Evolutionary conservation across 2,329 filamentous ascomycete genomes (phyloP).

Genomic region (Tolypocladium sp.): DNA sequence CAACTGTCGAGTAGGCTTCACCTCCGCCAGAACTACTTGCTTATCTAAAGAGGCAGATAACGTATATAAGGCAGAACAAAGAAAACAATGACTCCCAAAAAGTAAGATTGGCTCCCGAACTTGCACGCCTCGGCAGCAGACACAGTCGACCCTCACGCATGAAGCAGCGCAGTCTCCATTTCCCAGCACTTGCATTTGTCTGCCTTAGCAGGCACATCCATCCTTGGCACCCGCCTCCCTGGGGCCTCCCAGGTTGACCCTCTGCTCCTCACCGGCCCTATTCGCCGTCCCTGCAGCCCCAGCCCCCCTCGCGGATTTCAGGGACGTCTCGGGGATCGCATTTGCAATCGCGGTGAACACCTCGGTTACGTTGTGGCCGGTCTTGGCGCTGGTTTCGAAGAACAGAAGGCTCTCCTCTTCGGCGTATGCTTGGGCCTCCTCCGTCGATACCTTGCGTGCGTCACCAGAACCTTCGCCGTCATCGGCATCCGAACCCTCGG

Average conservation of each 20-base stretch:
- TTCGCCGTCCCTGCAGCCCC: constrained; percentile 53
- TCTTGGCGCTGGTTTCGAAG: constrained; percentile 98
- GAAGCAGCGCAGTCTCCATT: constrained; percentile 1
- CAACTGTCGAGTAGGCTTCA: neutral
- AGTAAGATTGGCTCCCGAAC: constrained; percentile 9
- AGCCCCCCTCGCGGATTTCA: constrained; percentile 78
- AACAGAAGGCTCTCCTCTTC: constrained; percentile 92
- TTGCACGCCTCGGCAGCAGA: constrained; percentile 10
- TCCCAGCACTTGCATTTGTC: neutral
- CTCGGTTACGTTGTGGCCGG: constrained; percentile 84
- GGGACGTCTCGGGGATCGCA: constrained; percentile 90
- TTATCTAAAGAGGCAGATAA: constrained; percentile 5
- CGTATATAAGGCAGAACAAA: constrained; percentile 5
- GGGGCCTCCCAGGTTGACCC: constrained; percentile 74
- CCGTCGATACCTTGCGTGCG: constrained; percentile 80
- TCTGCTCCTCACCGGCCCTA: constrained; percentile 55
- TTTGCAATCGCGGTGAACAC: constrained; percentile 98
- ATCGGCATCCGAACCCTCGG: constrained; percentile 40
- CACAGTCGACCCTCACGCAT: constrained; percentile 4
- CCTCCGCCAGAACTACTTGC: neutral
- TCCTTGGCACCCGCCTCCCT: constrained; percentile 74
- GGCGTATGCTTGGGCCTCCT: constrained; percentile 85
- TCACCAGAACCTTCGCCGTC: constrained; percentile 58
- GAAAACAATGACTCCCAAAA: constrained; percentile 8
- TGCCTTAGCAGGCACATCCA: constrained; percentile 70